A percentile compares a stretch with the other conserved stretches of the same genome.
Evolutionary conservation across 2,329 filamentous ascomycete species (phyloP).

Genomic region (Epicoccum nigrum): DNA sequence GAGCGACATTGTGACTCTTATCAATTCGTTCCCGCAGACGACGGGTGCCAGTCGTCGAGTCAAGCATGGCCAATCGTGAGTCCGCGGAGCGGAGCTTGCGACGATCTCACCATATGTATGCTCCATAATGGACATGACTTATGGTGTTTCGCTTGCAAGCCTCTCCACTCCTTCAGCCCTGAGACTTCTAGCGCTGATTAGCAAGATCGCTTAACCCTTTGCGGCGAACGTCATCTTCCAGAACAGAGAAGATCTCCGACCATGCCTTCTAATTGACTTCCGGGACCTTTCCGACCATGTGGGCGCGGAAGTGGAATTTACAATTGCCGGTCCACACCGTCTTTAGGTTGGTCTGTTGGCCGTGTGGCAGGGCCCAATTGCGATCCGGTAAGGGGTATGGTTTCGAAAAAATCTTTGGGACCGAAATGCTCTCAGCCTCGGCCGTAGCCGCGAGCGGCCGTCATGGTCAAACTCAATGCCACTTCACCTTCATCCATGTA

Average conservation of each 20-base stretch:
- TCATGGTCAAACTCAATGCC: constrained; percentile 6
- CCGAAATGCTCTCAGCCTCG: constrained; percentile 8
- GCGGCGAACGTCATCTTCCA: background rate
- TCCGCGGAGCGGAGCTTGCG: constrained; percentile 19
- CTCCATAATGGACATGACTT: constrained; percentile 14
- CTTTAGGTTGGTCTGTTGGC: background rate
- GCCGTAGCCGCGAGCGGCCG: constrained; percentile 5
- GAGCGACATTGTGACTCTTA: constrained; percentile 1
- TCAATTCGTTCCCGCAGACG: constrained; percentile 7
- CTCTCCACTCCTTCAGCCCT: background rate
- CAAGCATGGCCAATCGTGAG: constrained; percentile 4
- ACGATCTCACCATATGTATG: constrained; percentile 9
- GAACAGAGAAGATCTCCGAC: constrained; percentile 2
- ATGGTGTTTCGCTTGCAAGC: background rate
- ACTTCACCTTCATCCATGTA: background rate
- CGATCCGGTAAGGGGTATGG: background rate
- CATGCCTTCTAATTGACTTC: constrained; percentile 9
- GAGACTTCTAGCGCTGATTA: background rate
- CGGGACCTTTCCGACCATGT: constrained; percentile 16
- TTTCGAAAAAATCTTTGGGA: constrained; percentile 1
- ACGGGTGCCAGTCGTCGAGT: background rate
- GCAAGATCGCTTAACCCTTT: constrained; percentile 2
- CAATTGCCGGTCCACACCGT: constrained; percentile 12
- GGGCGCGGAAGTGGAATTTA: constrained; percentile 12
- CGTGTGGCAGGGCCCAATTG: background rate